Evolutionary conservation across 345 rosid species (phyloP).

Genomic region (Bretschneidera sinensis): DNA sequence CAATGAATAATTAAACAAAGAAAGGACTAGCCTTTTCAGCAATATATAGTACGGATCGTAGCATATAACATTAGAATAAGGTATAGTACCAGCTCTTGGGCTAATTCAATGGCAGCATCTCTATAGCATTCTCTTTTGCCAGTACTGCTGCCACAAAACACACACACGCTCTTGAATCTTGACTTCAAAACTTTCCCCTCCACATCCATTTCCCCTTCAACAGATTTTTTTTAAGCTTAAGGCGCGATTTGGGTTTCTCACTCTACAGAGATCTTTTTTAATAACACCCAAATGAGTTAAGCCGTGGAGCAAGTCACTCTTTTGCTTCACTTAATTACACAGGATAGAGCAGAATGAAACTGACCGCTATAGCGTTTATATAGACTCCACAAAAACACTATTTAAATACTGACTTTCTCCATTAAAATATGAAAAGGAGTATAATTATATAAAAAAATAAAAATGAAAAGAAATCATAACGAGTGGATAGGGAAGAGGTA

Average conservation of each 20-base stretch:
- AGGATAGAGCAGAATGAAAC: neutral
- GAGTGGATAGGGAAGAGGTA: constrained; percentile 9
- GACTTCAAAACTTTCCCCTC: constrained; percentile 34
- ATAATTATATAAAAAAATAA: neutral
- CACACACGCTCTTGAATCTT: constrained; percentile 78
- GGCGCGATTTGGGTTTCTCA: neutral
- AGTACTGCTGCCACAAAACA: constrained; percentile 79
- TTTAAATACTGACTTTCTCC: constrained; percentile 2
- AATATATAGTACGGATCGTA: too few species aligned
- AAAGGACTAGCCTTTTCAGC: neutral
- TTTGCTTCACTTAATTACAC: constrained; percentile 20
- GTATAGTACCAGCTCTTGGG: constrained; percentile 63
- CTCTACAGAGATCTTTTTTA: neutral
- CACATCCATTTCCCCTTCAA: constrained; percentile 13
- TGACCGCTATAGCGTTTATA: constrained; percentile 3
- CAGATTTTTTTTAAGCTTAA: neutral
- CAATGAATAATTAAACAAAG: neutral
- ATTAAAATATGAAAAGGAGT: neutral
- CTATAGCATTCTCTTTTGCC: constrained; percentile 76
- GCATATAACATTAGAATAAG: neutral
- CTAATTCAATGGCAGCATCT: constrained; percentile 79
- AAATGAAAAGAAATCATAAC: neutral
- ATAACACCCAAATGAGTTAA: too few species aligned
- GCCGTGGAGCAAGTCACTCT: neutral
- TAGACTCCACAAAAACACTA: constrained; percentile 3